Percentiles rank a stretch among this genome's conserved stretches.
Evolutionary conservation across 1,139 yeast genomes (phyloP).

Genomic region (Candida pseudoviswanathii): DNA sequence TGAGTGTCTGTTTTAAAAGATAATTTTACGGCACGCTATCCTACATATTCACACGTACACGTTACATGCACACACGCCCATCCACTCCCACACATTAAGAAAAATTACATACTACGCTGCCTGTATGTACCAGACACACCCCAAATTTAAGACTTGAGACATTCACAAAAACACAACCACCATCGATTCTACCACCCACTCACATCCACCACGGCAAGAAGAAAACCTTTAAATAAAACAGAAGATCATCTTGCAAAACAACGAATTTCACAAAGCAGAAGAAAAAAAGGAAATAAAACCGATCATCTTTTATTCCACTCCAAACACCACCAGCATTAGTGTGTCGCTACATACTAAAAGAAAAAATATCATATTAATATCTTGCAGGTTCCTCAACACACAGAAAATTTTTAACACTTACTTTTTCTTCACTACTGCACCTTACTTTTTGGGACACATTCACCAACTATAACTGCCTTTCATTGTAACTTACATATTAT

Average conservation of each 20-base stretch:
- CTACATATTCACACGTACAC: not conserved
- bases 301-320: not conserved
- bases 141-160: slow-evolving; percentile 2
- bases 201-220: too few species aligned
- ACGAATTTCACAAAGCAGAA: not conserved
- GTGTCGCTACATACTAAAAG: not conserved
- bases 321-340: not conserved
- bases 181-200: not conserved
- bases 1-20: not conserved
- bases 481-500: not conserved
- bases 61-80: not conserved
- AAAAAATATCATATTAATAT: not conserved
- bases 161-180: not conserved
- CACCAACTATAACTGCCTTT: not conserved
- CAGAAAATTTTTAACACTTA: not conserved
- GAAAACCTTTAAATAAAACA: too few species aligned
- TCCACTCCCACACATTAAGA: not conserved
- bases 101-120: not conserved
- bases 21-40: not conserved
- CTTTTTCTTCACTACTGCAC: not conserved
- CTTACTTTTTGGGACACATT: not conserved
- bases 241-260: not conserved
- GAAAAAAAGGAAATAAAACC: not conserved
- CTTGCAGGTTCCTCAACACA: not conserved
- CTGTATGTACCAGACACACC: not conserved